Evolutionary conservation across 2,329 filamentous ascomycete species (phyloP), one percentile per base, ranked within the genome.

Genomic region (Trichoderma oligosporum): DNA sequence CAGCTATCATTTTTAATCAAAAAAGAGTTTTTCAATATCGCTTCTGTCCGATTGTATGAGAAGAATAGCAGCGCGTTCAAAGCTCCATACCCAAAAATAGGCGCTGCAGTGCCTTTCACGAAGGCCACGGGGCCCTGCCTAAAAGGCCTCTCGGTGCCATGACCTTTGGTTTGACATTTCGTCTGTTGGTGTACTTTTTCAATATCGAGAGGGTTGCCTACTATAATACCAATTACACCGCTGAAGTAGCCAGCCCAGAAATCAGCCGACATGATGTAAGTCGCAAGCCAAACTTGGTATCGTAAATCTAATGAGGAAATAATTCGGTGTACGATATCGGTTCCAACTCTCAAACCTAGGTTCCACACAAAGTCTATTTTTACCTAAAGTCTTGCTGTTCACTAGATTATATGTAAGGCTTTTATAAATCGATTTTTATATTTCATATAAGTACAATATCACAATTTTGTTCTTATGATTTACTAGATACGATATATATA

Each of bases 211-310:
- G 91, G 91, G 66, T 96, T 96, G 61, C 93, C 91, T 60, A 96
- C 87, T 46, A 96, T 76, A 65, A 97, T 97, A 44, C 91, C 89
- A 47, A 87, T 79, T 57, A 88, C 91, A 53, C 93, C 93, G 68
- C 88, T 93, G 60, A 94, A 75, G 72, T 96, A 97, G 67, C 92
- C 91, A 58, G 92, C 89, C 89, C 89, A 96, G 73, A 97, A 97
- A 70, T 96, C 92, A 64, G 90, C 84, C 49, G 89, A 89, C 89
- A 94, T 93, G 44, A 31, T 31, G 25, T 33, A n/a, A 14, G n/a
- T 52, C 16, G 25, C 31, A 33, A 22, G 36, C 36, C 36, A 52
- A 39, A 12, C 22, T 35, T 12, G 25, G n/a, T 25, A 12, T 5
- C 36, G 24, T 45, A 4, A 14, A 24, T 14, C 16, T 11, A 27